Base-by-base conservation (phyloP, 805 yeast genomes). In the Sungouiozyma ichnusensis region DNA sequence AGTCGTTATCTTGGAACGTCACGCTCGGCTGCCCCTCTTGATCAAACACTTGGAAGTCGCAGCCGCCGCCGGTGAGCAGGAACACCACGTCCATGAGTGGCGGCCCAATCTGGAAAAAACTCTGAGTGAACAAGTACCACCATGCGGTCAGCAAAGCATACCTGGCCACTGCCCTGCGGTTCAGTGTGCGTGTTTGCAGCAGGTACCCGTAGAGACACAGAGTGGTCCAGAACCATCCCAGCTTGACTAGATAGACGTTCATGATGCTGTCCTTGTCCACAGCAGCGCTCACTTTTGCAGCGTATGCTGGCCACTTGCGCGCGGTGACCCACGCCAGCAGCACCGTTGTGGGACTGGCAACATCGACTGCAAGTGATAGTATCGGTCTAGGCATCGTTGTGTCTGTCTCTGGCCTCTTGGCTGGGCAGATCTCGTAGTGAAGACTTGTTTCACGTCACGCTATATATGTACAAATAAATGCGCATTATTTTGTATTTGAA, bases 161-260 rank as follows among this genome's bases (percentile, higher is more conserved):
- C 31, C 83, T 59, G 16, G 63, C 44, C 1, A 45, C 17, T 11
- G 45, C 33, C 20, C 38, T 37, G 19, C 17, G 31, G 3, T 20
- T 16, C 14, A 16, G 16, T 15, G n/a, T 20, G 18, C 36, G 38
- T 9, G 29, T 36, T 4, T 40, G 38, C 34, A 40, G 38, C 16
- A 43, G 16, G 33, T 50, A 51, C 16, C 51, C 38, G 32, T 49
- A 20, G 29, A 47, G 37, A 33, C 55, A 54, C 51, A 72, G 4
- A 0, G 77, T 60, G 1, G 95, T 87, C 97, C 97, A 92, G 14
- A 76, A 69, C 97, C 97, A 92, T 2, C 97, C 97, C 19, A 71
- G 72, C 54, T 90, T 92, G 33, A 90, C 96, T 57, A 92, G 85
- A 5, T 72, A 37, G 16, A 71, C 71, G 60, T 90, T 90, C 46